Evolutionary conservation across 345 rosid species (phyloP).

Genomic region (Cardamine chenopodiifolia): DNA sequence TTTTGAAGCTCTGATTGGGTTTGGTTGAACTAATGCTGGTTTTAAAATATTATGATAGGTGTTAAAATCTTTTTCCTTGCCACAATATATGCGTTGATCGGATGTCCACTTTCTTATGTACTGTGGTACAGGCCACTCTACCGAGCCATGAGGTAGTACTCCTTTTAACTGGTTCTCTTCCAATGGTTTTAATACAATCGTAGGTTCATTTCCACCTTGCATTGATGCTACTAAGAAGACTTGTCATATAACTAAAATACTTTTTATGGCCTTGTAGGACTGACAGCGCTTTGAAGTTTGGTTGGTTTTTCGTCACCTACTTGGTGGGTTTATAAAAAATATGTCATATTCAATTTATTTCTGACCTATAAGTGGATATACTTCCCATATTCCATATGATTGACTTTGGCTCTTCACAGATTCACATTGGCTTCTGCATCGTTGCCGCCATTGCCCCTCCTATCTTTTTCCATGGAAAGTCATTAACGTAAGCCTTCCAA

Average conservation of each 20-base stretch:
- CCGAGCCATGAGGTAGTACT: constrained; percentile 82
- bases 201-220: background rate
- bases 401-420: constrained; percentile 50
- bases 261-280: constrained; percentile 67
- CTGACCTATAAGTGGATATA: background rate
- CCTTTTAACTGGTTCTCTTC: background rate
- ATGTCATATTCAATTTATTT: background rate
- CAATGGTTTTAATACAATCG: background rate
- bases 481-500: constrained; percentile 80
- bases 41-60: constrained; percentile 53
- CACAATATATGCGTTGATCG: constrained; percentile 74
- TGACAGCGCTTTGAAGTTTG: constrained; percentile 90
- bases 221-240: too few species aligned
- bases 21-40: constrained; percentile 6
- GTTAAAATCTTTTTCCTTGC: constrained; percentile 93
- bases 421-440: constrained; percentile 91
- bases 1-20: constrained; percentile 11
- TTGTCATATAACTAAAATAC: background rate
- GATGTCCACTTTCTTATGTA: constrained; percentile 87
- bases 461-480: constrained; percentile 87
- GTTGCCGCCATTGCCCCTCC: constrained; percentile 99
- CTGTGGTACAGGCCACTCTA: constrained; percentile 98
- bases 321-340: constrained; percentile 59
- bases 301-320: constrained; percentile 97
- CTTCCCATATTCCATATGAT: background rate